Conservation (phyloP, 2,329 filamentous ascomycete genomes). For the Cytospora piceicola region DNA sequence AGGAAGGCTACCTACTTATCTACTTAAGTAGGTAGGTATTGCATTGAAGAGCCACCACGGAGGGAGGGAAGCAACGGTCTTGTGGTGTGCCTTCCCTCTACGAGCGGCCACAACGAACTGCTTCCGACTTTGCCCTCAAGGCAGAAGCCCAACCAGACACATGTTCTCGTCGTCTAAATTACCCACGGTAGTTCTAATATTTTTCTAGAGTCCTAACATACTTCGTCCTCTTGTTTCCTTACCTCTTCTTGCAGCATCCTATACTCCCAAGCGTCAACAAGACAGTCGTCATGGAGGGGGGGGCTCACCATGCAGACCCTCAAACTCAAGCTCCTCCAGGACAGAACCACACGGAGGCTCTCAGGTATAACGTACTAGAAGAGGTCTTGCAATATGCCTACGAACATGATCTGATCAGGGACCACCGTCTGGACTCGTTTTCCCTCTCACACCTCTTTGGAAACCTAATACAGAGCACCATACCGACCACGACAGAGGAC, state of each 20-base stretch:
- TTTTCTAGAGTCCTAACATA: neutral
- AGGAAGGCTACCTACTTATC: too few relatives aligned
- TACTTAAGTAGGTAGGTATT: too few relatives aligned
- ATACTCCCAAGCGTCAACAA: neutral
- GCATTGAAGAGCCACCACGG: neutral
- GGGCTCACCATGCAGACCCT: neutral
- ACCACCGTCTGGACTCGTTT: slow-evolving; percentile 26
- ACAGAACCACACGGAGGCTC: neutral
- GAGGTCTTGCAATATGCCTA: slow-evolving; percentile 26
- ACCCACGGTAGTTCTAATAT: neutral
- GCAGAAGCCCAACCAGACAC: neutral
- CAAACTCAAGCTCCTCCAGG: neutral
- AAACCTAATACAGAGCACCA: slow-evolving; percentile 15
- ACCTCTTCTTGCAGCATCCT: neutral
- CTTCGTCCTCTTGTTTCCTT: neutral
- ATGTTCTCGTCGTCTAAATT: neutral
- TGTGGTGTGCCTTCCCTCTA: slow-evolving; percentile 10
- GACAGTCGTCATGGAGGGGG: neutral
- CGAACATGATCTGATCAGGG: slow-evolving; percentile 19
- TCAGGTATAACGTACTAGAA: neutral
- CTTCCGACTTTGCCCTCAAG: neutral
- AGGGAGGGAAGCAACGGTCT: neutral
- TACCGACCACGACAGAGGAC: slow-evolving; percentile 11
- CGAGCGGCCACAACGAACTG: neutral
- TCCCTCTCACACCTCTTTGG: slow-evolving; percentile 25